Conservation (phyloP, 257 asterid genomes). For the Gentiana straminea region DNA sequence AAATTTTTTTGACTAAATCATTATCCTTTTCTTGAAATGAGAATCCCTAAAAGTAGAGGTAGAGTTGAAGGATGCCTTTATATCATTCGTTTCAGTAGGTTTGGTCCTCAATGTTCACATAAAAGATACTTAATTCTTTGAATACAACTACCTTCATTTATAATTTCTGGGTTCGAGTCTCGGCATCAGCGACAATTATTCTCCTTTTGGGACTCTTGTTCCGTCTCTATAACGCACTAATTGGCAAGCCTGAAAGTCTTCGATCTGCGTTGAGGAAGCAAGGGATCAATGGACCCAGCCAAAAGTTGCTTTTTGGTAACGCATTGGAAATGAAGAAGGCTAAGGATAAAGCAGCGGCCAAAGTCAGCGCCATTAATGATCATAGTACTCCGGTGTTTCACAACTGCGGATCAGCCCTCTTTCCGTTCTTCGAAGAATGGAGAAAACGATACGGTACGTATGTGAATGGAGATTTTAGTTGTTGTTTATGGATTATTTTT, state of each 20-base stretch:
- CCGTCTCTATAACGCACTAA: conserved; percentile 23
- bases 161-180: neutral
- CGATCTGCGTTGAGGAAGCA: conserved; percentile 31
- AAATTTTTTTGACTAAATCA: too few species aligned
- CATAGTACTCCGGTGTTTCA: conserved; percentile 21
- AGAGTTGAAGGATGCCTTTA: too few species aligned
- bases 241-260: conserved; percentile 32
- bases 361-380: neutral
- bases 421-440: conserved; percentile 42
- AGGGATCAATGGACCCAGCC: conserved; percentile 39
- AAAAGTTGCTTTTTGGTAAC: conserved; percentile 32
- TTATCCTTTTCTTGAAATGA: too few species aligned
- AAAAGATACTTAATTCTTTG: too few species aligned
- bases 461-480: too few species aligned
- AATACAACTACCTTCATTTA: too few species aligned
- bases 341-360: conserved; percentile 7
- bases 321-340: conserved; percentile 30
- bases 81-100: too few species aligned
- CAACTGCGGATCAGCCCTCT: conserved; percentile 29
- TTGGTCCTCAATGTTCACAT: too few species aligned
- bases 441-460: conserved; percentile 29
- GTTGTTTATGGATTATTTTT: too few species aligned
- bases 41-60: too few species aligned
- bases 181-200: conserved; percentile 13
- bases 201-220: conserved; percentile 14